Evolutionary conservation across 306 rosid species (phyloP), one percentile per base, ranked within the genome.

Genomic region (Vigna angularis): DNA sequence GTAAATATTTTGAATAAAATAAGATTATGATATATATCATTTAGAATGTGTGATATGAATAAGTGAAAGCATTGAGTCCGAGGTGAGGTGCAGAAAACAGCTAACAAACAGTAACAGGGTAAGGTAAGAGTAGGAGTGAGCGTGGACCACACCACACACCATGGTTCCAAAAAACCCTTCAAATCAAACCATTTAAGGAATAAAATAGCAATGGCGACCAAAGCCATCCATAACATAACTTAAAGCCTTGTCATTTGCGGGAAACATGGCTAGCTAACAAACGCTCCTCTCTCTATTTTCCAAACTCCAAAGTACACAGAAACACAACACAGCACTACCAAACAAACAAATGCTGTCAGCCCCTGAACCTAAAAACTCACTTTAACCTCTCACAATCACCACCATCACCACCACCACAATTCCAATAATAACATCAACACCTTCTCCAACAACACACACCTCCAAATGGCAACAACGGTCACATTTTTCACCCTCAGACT

Each of bases 391-490:
- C 71, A 42, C 67, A 0, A 8, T 14, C 50, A 45, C 50, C 50
- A 45, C 59, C 14, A 6, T 14, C 28, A 42, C 4, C 47, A 42
- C 3, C 47, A 42, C 3, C 47, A 36, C 42, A 26, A 26, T 26
- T 26, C 28, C 28, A 26, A 26, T 26, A 24, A 24, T 1, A 6
- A 38, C 4, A 6, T 7, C 9, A 38, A 38, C 9, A 42, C 9
- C 47, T 9, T 8, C 47, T 9, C 2, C 47, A 42, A 6, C 13
- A 9, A 40, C 14, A 40, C 45, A 8, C 45, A 42, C 2, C 12
- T 16, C 16, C 50, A 45, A 12, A 45, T 45, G 50, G 50, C 50
- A 66, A 75, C 91, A 90, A 88, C 89, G 87, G 91, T 83, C 85
- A 84, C 76, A 75, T 82, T 82, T 36, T 57, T 82, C 61, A 78